Evolutionary conservation across 352 stramenopile genomes (phyloP), one percentile per base, ranked within the genome.

Genomic region (Phytophthora tentaculata): DNA sequence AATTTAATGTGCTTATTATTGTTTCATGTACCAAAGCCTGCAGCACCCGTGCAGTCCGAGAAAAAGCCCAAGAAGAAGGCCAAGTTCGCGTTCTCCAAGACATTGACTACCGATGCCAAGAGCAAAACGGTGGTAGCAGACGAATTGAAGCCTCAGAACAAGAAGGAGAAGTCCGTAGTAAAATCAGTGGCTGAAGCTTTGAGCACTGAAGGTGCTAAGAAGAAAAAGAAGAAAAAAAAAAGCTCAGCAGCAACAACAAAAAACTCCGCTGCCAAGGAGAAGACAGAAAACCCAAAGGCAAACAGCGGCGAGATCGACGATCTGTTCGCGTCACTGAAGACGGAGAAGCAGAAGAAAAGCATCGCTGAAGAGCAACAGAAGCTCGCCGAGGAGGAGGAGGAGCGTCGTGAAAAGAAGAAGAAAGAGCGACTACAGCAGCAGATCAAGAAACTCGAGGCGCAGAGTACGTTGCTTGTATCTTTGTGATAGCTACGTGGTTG

Each of bases 361-460:
- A 67, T 81, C 22, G 83, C 75, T 1, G 76, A 83, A 13, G 80
- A 89, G 62, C 73, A 88, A 45, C 71, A 92, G 59, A 76, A 84
- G 39, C 56, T 71, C 10, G 83, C 80, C 6, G 80, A 86, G 35
- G 70, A 76, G 17, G 73, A 86, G 49, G 74, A 79, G 39, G 56
- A 69, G 10, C 74, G 75, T 6, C 66, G 69, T 52, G 67, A 83
- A 55, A 76, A 79, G 39, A 81, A 91, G 45, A 84, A 88, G 60
- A 87, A 88, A 52, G 73, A 89, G 71, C 74, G 63, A 6, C 73
- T 93, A 41, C 74, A 93, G 14, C 76, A 92, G 53, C 81, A 94
- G 69, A 92, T 96, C 64, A 92, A 94, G 63, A 80, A 83, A 69
- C 76, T 94, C 9, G 86, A 96, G 63, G 81, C 83, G 22, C 78